These are phyloP conservation scores for Penicillium sclerotigenum DNA, from an alignment of 2,329 filamentous ascomycete genomes.

Conservation along the genomic window DNA sequence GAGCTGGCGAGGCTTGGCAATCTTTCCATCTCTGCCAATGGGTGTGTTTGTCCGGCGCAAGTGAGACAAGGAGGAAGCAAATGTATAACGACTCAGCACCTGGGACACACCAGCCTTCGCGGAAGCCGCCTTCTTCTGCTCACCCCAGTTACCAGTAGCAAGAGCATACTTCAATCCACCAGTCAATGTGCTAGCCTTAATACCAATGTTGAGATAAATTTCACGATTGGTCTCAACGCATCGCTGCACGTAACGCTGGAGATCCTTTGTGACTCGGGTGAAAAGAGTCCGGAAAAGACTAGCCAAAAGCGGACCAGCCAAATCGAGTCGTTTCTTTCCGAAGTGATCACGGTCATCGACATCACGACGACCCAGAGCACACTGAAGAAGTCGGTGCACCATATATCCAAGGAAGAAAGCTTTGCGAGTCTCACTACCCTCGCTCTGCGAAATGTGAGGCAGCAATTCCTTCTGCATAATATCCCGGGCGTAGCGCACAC, in stretches of 20 bases:
- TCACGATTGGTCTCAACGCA: conserved; percentile 86
- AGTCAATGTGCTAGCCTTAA: conserved; percentile 87
- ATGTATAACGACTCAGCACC: conserved; percentile 96
- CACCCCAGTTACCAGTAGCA: conserved; percentile 97
- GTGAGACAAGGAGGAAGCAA: conserved; percentile 94
- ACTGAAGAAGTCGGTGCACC: conserved; percentile 93
- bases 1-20: conserved; percentile 94
- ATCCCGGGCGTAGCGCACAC: conserved; percentile 86
- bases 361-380: conserved; percentile 85
- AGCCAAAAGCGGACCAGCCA: conserved; percentile 91
- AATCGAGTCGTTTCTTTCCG: conserved; percentile 94
- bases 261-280: conserved; percentile 83
- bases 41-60: conserved; percentile 95
- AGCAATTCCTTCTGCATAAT: conserved; percentile 96
- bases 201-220: conserved; percentile 85
- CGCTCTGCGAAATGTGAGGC: conserved; percentile 91
- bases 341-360: conserved; percentile 98
- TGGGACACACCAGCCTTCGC: conserved; percentile 97
- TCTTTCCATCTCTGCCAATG: conserved; percentile 94
- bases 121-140: conserved; percentile 96
- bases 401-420: conserved; percentile 99
- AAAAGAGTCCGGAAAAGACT: conserved; percentile 93
- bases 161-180: conserved; percentile 95
- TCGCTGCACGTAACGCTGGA: conserved; percentile 85
- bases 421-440: conserved; percentile 92